These are phyloP conservation scores for Metschnikowia santaceciliae DNA, from an alignment of 805 yeast species.

Conservation along the genomic window DNA sequence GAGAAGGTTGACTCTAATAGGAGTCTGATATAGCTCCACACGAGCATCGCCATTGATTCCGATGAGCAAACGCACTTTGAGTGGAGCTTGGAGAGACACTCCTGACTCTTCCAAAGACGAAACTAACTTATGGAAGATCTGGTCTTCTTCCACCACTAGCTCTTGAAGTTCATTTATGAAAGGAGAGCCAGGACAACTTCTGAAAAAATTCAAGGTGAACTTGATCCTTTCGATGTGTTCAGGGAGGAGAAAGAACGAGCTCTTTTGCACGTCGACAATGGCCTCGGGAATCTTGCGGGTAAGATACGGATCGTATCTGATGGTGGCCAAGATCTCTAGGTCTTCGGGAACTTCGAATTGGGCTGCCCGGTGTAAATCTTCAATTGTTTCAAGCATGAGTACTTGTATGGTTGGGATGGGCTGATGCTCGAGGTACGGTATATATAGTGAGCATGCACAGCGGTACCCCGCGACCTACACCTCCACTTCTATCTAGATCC, in stretches of 20 bases:
- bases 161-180: background rate
- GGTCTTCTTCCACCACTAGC: constrained; percentile 25
- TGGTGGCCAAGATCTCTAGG: constrained; percentile 60
- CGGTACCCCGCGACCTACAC: constrained; percentile 1
- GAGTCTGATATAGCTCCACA: constrained; percentile 32
- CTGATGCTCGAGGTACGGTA: background rate
- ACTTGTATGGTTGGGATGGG: background rate
- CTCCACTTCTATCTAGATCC: background rate
- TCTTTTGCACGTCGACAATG: constrained; percentile 20
- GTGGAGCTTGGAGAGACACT: constrained; percentile 22
- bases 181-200: constrained; percentile 7
- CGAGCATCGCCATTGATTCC: constrained; percentile 26
- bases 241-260: constrained; percentile 56
- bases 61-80: constrained; percentile 32
- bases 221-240: constrained; percentile 62
- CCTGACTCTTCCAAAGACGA: constrained; percentile 25
- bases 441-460: background rate
- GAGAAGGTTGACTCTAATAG: constrained; percentile 24
- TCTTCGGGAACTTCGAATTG: constrained; percentile 7
- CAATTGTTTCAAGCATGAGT: constrained; percentile 1
- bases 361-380: constrained; percentile 3
- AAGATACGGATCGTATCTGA: constrained; percentile 69
- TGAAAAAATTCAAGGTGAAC: constrained; percentile 51
- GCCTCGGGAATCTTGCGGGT: constrained; percentile 25
- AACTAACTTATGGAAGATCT: constrained; percentile 34